Evolutionary conservation across 208 protist genomes (phyloP), one percentile per base, ranked within the genome.

Genomic region (Crithidia bombi): DNA sequence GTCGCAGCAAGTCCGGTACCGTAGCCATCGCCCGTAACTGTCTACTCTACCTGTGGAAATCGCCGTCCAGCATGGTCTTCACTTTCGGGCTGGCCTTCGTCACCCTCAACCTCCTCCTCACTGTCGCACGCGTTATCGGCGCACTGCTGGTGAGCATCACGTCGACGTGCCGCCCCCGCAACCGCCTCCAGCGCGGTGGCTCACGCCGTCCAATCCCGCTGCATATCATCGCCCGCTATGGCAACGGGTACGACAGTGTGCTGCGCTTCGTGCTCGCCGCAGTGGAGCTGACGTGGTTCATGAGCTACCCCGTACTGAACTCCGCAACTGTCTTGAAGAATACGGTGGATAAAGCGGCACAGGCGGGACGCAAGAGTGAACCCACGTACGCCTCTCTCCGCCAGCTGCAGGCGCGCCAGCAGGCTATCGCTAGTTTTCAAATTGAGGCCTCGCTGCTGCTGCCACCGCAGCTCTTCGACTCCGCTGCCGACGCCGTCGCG

Each of bases 221-320:
- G 57, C 55, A 65, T 46, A 75, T 73, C 59, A 75, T 76, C 21
- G 49, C 81, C 26, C 73, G 71, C 30, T 82, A 85, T 69, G 73
- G 71, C 57, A 81, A 84, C 69, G 84, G 84, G 33, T 87, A 87
- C 67, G 75, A 90, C 69, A 70, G 73, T 43, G 58, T 83, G 26
- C 55, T 86, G 30, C 79, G 81, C 25, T 66, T 86, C 17, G 1
- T 52, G 14, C 78, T 90, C n/a, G 57, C 73, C 1, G 26, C 77
- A 15, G 51, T 82, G 25, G 84, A 90, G 65, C 63, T 90, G 25
- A 44, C 72, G 36, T 90, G 84, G 81, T 77, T 86, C 56, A 69
- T 83, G 52, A 78, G 73, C 46, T 85, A 81, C 44, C 68, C 71
- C 10, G 39, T 74, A 0, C 35, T 74, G 32, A 65, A 56, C 66